Base-by-base conservation (phyloP, 257 asterid genomes). In the Solanum chiquidenum region DNA sequence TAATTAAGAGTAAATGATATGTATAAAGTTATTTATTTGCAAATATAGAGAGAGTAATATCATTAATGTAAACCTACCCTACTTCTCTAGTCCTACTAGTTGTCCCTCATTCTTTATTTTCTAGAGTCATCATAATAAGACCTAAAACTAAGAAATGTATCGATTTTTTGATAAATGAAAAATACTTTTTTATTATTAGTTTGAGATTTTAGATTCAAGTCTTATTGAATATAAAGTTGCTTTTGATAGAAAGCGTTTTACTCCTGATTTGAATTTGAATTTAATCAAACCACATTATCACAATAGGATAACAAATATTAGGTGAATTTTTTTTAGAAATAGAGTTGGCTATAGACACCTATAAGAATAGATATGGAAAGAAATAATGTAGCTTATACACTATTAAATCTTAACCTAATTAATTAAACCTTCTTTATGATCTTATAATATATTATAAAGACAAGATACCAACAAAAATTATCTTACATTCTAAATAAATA, bases 221-320 rank as follows among this genome's bases (percentile, higher is more conserved):
- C 0, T 58, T 58, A 58, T 58, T 6, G 25, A 0, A 58, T 58
- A 20, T 58, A 12, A 20, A 7, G 5, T 58, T 58, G 12, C 2
- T 21, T 58, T 58, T 58, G n/a, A 0, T 58, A 58, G 12, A 0
- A 6, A 58, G 1, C 0, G 12, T 20, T 7, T 58, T 0, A 20
- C 25, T 55, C 4, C 1, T 0, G 2, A 55, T 55, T 55, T 2
- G 0, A 20, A 2, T 55, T 55, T 0, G 1, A 7, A 55, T 55
- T 55, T 55, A 18, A 11, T 18, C n/a, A 18, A 55, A 55, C 3
- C 1, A 0, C 31, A 29, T 29, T 29, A 29, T 2, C 31, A 29
- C 6, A 49, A 5, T 49, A 49, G 16, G 60, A 49, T 49, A 14
- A 49, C 8, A 49, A 55, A 55, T 55, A 55, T 5, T 58, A 1